phyloP scores from a whole-genome alignment of 345 rosid genomes.

The Barbarea vulgaris region DNA sequence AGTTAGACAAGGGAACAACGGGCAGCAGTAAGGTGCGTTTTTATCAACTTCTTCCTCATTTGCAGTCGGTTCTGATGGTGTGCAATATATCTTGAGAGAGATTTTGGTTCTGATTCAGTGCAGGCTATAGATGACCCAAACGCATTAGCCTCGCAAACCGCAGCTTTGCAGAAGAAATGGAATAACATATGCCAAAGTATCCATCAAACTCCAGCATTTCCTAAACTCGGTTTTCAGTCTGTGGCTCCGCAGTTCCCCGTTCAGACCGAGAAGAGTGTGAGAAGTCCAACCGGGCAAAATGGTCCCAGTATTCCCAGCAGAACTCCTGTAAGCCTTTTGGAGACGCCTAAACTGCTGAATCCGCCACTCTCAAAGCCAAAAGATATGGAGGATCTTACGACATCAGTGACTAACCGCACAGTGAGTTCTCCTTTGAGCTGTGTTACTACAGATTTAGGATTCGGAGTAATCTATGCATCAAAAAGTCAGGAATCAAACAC shows the following conservation, averaged over 20 bases:
- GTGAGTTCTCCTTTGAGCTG: conserved; percentile 37
- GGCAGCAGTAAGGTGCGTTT: conserved; percentile 50
- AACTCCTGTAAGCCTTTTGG: conserved; percentile 24
- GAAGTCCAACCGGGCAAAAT: conserved; percentile 3
- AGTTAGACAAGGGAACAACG: conserved; percentile 44
- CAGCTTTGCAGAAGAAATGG: conserved; percentile 60
- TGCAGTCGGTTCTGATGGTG: not conserved
- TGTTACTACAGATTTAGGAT: conserved; percentile 64
- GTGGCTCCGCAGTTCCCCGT: conserved; percentile 36
- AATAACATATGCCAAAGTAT: conserved; percentile 55
- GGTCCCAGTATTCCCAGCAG: not conserved
- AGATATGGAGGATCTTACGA: conserved; percentile 28
- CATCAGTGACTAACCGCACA: conserved; percentile 31
- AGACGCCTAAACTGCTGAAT: conserved; percentile 23
- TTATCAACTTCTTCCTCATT: conserved; percentile 2
- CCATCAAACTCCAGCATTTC: conserved; percentile 47
- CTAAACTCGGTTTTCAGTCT: conserved; percentile 37
- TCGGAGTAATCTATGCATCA: conserved; percentile 55
- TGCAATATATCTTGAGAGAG: conserved; percentile 43
- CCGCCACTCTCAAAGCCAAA: conserved; percentile 32
- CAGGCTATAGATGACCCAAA: conserved; percentile 52
- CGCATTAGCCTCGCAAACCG: conserved; percentile 40
- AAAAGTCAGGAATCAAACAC: conserved; percentile 39
- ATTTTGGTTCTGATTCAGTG: conserved; percentile 50
- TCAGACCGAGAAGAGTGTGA: conserved; percentile 8